Evolutionary conservation across 225 moss, liverwort and hornwort genomes (phyloP).

Genomic region (Physcomitrium patens): DNA sequence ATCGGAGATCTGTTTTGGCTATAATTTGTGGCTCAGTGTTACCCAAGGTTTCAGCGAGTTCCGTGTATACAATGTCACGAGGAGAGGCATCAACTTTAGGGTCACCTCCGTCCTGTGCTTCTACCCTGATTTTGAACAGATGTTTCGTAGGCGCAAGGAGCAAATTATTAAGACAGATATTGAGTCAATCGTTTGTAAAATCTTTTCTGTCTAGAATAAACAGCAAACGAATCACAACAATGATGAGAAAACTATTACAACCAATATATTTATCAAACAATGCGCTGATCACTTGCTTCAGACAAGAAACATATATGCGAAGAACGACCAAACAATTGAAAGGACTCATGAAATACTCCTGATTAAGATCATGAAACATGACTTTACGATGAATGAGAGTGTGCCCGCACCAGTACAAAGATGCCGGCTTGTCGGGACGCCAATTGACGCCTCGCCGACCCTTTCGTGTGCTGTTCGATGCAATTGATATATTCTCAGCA

Average conservation of each 20-base stretch:
- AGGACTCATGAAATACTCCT: not conserved
- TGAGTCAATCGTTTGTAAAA: not conserved
- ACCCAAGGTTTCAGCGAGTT: constrained; percentile 70
- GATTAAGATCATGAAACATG: not conserved
- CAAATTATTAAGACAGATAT: not conserved
- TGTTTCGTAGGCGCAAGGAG: constrained; percentile 16
- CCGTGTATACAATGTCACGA: constrained; percentile 89
- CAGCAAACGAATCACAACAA: not conserved
- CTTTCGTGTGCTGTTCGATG: constrained; percentile 81
- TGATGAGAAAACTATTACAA: not conserved
- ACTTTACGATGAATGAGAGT: not conserved
- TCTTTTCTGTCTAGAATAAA: not conserved
- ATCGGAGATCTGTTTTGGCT: constrained; percentile 76
- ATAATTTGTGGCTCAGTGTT: constrained; percentile 72
- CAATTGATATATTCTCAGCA: constrained; percentile 93
- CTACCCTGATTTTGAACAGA: constrained; percentile 65
- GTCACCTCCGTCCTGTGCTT: constrained; percentile 96
- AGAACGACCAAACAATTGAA: not conserved
- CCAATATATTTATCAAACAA: not conserved
- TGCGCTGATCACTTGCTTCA: constrained; percentile 12
- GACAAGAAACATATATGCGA: not conserved
- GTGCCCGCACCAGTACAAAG: constrained; percentile 71
- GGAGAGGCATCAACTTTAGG: constrained; percentile 81
- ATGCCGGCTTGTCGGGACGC: constrained; percentile 85
- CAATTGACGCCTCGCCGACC: constrained; percentile 88